These are phyloP conservation scores for Cenococcum geophilum DNA, from an alignment of 495 filamentous ascomycete genomes.

Conservation along the genomic window DNA sequence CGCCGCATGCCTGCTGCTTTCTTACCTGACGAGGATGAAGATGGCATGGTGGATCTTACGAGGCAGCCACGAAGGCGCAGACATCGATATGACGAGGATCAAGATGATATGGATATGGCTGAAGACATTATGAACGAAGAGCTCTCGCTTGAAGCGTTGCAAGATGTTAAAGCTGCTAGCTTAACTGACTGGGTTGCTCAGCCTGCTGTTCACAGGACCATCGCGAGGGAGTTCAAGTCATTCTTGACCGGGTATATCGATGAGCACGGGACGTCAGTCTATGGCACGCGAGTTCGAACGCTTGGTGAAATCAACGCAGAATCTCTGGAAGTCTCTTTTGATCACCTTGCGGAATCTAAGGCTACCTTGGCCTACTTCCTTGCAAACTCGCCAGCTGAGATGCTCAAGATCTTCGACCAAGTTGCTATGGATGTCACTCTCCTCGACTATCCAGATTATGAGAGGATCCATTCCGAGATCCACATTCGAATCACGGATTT, in stretches of 20 bases:
- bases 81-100: constrained; percentile 87
- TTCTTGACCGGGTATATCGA: constrained; percentile 97
- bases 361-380: constrained; percentile 98
- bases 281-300: constrained; percentile 85
- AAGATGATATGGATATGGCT: constrained; percentile 80
- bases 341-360: constrained; percentile 80
- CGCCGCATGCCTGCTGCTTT: constrained; percentile 77
- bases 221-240: constrained; percentile 92
- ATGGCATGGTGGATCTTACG: constrained; percentile 73
- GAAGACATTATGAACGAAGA: constrained; percentile 92
- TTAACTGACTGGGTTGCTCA: constrained; percentile 89
- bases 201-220: constrained; percentile 83
- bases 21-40: constrained; percentile 82
- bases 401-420: constrained; percentile 93
- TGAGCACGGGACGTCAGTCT: constrained; percentile 78
- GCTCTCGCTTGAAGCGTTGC: constrained; percentile 81
- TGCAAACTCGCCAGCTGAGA: constrained; percentile 88
- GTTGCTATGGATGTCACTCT: constrained; percentile 94
- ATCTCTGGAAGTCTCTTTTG: constrained; percentile 91
- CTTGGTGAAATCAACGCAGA: constrained; percentile 96
- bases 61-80: constrained; percentile 72
- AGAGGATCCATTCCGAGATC: constrained; percentile 95
- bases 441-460: constrained; percentile 94
- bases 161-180: constrained; percentile 89
- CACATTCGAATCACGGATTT: constrained; percentile 96